Base-by-base conservation (phyloP, 1,139 yeast species). In the Eremothecium coryli region DNA sequence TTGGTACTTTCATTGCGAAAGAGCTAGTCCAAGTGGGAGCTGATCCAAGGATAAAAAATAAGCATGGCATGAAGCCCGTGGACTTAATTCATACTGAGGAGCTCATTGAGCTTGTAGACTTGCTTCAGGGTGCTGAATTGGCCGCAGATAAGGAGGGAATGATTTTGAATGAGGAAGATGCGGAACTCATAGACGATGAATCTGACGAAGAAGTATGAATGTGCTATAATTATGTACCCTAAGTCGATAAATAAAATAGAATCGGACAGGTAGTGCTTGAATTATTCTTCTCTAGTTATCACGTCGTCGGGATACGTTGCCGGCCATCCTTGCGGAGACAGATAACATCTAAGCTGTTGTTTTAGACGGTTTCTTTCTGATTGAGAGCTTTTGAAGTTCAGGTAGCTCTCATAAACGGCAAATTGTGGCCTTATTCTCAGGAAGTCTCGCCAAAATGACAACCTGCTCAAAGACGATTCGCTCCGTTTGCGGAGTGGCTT, bases 11-110 rank as follows among this genome's bases (percentile, higher is more conserved):
- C 49, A 68, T 90, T 30, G 68, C 77, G 6, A 94, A 85, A 50
- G 82, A 81, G 55, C 67, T 90, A 43, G 66, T 90, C 40, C 96
- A 88, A 50, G 95, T 94, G 23, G 98, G 97, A 2, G 78, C 94
- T 1, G 93, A 88, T 58, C 86, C 94, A 4, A 60, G 68, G 45
- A 45, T 72, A 32, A 64, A 58, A 44, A 79, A 79, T 51, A 70
- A 67, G 32, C 58, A 60, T n/a, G 77, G 80, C 18, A 71, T 79
- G 50, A 79, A 71, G 49, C 95, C 98, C 9, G 66, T 80, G 29
- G 85, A 84, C 48, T 65, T 86, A 43, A 79, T 76, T 9, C 58
- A 59, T 24, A 66, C 68, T 7, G 64, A 58, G 20, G 64, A 66
- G 10, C 71, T 73, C 33, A 69, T 71, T 27, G 68, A 65, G 14